Evolutionary conservation across 2,329 filamentous ascomycete species (phyloP).

Genomic region (Xylaria hypoxylon): DNA sequence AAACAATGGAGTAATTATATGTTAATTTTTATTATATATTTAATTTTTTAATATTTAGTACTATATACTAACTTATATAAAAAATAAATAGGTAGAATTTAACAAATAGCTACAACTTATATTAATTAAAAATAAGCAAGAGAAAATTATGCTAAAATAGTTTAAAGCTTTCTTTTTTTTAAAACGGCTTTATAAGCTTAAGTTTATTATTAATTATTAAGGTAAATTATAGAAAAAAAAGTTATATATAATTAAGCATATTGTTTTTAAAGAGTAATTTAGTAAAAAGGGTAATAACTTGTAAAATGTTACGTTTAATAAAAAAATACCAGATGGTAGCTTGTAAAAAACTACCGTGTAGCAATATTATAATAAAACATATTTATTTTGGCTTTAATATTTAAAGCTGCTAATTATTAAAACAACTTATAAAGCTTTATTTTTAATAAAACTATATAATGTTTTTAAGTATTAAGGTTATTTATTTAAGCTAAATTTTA

Average conservation of each 20-base stretch:
- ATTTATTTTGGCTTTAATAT: conserved; percentile 62
- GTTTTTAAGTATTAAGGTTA: conserved; percentile 69
- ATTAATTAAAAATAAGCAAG: conserved; percentile 37
- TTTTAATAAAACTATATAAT: conserved; percentile 72
- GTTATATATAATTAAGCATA: conserved; percentile 63
- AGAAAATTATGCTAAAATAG: conserved; percentile 47
- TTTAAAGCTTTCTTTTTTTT: conserved; percentile 68
- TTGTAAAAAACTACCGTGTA: conserved; percentile 58
- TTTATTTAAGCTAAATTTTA: conserved; percentile 68
- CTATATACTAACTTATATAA: conserved; percentile 48
- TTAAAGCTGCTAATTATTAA: conserved; percentile 67
- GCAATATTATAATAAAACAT: conserved; percentile 68
- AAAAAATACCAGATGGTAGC: conserved; percentile 55
- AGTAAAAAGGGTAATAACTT: conserved; percentile 61
- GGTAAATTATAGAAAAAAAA: conserved; percentile 60
- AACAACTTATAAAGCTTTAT: conserved; percentile 64
- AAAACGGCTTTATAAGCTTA: conserved; percentile 65
- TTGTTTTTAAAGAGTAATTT: conserved; percentile 61
- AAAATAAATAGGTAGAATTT: conserved; percentile 48
- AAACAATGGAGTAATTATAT: conserved; percentile 49
- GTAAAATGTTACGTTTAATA: conserved; percentile 67
- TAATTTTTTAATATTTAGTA: neutral
- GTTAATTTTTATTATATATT: conserved; percentile 20
- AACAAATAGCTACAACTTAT: conserved; percentile 53
- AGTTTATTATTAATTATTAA: conserved; percentile 67